Conservation (phyloP, 345 rosid genomes). For the Erodium maritimum region DNA sequence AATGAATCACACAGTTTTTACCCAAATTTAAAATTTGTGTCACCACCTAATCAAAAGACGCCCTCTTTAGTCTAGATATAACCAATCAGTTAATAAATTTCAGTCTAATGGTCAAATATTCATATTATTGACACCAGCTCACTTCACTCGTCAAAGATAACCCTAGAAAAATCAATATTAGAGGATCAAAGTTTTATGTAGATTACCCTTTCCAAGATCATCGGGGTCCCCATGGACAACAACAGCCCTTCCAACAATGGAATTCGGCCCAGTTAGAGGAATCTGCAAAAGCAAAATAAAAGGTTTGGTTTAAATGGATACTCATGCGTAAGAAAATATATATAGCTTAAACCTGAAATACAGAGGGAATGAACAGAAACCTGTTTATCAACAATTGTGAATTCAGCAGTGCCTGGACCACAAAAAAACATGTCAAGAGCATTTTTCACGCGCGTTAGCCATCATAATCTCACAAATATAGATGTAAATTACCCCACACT, state of each 20-base stretch:
- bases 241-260: conserved; percentile 85
- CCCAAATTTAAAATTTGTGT: background rate
- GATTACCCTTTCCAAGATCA: conserved; percentile 91
- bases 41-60: background rate
- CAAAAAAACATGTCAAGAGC: background rate
- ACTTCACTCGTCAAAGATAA: background rate
- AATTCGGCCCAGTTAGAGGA: conserved; percentile 69
- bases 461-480: background rate
- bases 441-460: background rate
- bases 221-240: conserved; percentile 88
- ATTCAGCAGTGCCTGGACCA: conserved; percentile 48
- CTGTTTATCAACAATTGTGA: conserved; percentile 59
- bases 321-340: background rate
- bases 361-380: conserved; percentile 11
- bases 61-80: background rate
- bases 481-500: too few relatives aligned
- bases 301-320: background rate
- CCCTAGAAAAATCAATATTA: too few relatives aligned
- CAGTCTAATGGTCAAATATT: background rate
- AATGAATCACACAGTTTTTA: background rate
- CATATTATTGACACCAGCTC: background rate
- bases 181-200: too few relatives aligned
- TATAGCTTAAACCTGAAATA: background rate
- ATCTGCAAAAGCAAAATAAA: conserved; percentile 26
- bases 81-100: background rate